A percentile compares a stretch with the other conserved stretches of the same genome.
phyloP scores from a whole-genome alignment of 2,329 filamentous ascomycete species.

The Alternaria sp. region DNA sequence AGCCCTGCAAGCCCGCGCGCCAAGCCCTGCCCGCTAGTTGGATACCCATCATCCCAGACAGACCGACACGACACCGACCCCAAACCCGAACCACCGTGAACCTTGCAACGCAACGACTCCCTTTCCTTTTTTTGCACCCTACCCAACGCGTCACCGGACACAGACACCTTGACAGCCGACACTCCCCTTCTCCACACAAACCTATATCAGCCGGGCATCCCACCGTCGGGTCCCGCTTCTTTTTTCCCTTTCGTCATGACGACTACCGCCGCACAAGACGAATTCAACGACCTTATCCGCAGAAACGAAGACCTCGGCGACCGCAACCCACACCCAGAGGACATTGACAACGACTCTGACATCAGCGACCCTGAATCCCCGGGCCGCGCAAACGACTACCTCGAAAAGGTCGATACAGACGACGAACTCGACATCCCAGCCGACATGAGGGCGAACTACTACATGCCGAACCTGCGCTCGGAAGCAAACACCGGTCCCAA shows the following conservation, averaged over 20 bases:
- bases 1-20: conserved; percentile 14
- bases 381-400: conserved; percentile 59
- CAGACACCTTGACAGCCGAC: conserved; percentile 9
- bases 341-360: conserved; percentile 66
- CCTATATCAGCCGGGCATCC: conserved; percentile 32
- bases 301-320: conserved; percentile 54
- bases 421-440: conserved; percentile 55
- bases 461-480: conserved; percentile 68
- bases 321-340: conserved; percentile 61
- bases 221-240: conserved; percentile 18
- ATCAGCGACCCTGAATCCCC: conserved; percentile 66
- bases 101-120: conserved; percentile 16
- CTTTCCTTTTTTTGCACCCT: conserved; percentile 16
- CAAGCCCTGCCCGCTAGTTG: conserved; percentile 24
- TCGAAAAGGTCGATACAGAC: conserved; percentile 66
- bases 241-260: conserved; percentile 51
- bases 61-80: not conserved
- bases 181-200: conserved; percentile 12
- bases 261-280: conserved; percentile 57
- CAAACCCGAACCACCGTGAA: conserved; percentile 12
- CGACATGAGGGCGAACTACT: conserved; percentile 67
- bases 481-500: conserved; percentile 82
- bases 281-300: conserved; percentile 62
- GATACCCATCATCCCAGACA: conserved; percentile 11
- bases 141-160: conserved; percentile 14